phyloP scores from a whole-genome alignment of 2,329 filamentous ascomycete genomes.

The Aspergillus pseudotamarii region DNA sequence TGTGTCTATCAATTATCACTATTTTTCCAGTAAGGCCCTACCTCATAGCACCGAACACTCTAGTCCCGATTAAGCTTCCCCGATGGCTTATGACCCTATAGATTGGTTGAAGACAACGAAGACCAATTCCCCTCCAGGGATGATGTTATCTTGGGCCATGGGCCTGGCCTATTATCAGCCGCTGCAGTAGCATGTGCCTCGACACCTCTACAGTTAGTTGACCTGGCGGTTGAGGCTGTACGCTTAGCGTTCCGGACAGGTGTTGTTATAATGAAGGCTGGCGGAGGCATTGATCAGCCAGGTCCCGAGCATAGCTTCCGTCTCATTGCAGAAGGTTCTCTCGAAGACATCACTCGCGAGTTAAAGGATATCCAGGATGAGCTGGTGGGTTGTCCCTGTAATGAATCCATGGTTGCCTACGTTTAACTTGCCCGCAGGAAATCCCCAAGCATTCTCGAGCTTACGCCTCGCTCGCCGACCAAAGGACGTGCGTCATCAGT shows the following conservation, averaged over 20 bases:
- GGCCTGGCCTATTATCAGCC: slow-evolving; percentile 50
- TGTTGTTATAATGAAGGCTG: slow-evolving; percentile 25
- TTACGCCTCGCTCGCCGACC: not conserved
- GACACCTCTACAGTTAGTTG: slow-evolving; percentile 43
- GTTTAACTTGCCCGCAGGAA: not conserved
- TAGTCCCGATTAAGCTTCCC: not conserved
- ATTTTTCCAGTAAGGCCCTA: not conserved
- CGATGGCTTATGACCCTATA: not conserved
- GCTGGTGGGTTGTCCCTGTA: slow-evolving; percentile 18
- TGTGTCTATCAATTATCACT: not conserved
- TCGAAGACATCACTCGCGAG: not conserved
- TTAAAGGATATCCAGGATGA: slow-evolving; percentile 15
- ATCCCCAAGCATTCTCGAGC: not conserved
- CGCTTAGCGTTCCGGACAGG: slow-evolving; percentile 53
- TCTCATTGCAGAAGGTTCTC: not conserved
- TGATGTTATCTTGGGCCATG: slow-evolving; percentile 37
- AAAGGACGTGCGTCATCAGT: slow-evolving; percentile 18
- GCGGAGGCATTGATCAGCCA: not conserved
- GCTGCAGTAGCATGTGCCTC: slow-evolving; percentile 48
- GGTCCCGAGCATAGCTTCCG: not conserved
- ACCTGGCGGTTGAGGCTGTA: slow-evolving; percentile 46
- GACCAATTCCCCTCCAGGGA: not conserved
- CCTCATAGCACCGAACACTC: not conserved
- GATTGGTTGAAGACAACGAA: not conserved
- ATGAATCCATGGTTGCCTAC: not conserved